phyloP scores from a whole-genome alignment of 352 stramenopile species.

The Pythium myriotylum region DNA sequence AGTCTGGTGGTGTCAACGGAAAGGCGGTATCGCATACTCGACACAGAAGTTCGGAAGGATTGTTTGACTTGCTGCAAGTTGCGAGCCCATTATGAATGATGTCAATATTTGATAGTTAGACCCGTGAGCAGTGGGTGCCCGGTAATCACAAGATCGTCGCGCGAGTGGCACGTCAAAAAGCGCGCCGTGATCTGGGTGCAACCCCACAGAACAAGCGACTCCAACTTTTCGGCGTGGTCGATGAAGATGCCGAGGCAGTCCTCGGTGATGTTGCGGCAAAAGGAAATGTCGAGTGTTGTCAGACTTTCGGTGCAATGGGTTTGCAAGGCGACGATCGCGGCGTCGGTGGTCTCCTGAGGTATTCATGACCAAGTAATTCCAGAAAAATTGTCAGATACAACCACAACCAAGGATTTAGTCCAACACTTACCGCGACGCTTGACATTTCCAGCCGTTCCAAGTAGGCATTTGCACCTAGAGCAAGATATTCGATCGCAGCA shows the following conservation, averaged over 20 bases:
- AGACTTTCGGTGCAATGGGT: constrained; percentile 51
- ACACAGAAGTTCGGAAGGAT: no score
- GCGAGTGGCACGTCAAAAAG: constrained; percentile 71
- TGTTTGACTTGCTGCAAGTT: no score
- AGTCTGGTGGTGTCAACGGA: neutral
- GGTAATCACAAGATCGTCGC: constrained; percentile 60
- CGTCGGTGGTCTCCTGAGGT: constrained; percentile 62
- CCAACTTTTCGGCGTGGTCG: constrained; percentile 47
- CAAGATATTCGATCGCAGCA: constrained; percentile 55
- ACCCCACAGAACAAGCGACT: constrained; percentile 63
- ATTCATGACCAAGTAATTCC: neutral
- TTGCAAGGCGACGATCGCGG: constrained; percentile 47
- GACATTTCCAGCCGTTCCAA: constrained; percentile 74
- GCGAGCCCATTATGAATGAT: no score
- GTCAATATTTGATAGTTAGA: constrained; percentile 68
- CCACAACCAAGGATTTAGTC: neutral
- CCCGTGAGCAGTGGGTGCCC: constrained; percentile 76
- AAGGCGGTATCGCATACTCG: no score
- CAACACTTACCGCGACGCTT: constrained; percentile 61
- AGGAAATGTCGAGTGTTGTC: constrained; percentile 68
- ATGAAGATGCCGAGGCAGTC: constrained; percentile 67
- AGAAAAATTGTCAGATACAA: no score
- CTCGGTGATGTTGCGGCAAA: constrained; percentile 72
- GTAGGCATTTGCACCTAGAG: constrained; percentile 55
- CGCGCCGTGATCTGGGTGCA: constrained; percentile 81